These are phyloP conservation scores for Xylariales sp. DNA, from an alignment of 2,329 filamentous ascomycete species.

Conservation along the genomic window DNA sequence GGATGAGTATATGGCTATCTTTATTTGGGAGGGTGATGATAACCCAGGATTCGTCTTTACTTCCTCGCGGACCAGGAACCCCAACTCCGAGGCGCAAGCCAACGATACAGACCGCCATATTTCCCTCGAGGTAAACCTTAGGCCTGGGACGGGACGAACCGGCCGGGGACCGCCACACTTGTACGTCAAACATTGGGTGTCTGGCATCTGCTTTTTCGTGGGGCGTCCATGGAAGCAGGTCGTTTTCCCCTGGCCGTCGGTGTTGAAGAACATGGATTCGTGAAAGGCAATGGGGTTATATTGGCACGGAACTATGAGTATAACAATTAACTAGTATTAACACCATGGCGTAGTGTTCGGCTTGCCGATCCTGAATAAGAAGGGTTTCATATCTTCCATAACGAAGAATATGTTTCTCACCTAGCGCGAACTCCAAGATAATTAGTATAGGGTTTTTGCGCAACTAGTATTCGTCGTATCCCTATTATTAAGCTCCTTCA, in stretches of 20 bases:
- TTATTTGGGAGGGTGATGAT: constrained; percentile 1
- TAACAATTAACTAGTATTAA: no score
- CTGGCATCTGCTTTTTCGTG: constrained; percentile 26
- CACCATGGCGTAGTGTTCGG: no score
- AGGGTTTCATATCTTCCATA: no score
- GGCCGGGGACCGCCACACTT: constrained; percentile 4
- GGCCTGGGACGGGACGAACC: not conserved
- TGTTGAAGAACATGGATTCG: not conserved
- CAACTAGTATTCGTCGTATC: no score
- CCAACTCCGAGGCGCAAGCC: not conserved
- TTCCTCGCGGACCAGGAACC: not conserved
- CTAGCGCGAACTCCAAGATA: no score
- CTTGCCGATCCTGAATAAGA: no score
- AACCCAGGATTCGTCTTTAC: constrained; percentile 13
- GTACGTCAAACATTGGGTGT: constrained; percentile 24
- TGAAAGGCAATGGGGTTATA: no score
- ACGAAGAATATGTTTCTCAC: no score
- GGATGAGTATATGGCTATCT: constrained; percentile 4
- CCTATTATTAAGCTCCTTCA: no score
- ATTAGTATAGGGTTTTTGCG: no score
- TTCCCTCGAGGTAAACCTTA: constrained; percentile 7
- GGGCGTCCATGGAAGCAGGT: constrained; percentile 12
- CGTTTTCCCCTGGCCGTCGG: constrained; percentile 27
- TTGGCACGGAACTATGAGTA: no score
- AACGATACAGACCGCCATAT: constrained; percentile 16